phyloP scores from a whole-genome alignment of 495 filamentous ascomycete species.

The Xylaria venustula region DNA sequence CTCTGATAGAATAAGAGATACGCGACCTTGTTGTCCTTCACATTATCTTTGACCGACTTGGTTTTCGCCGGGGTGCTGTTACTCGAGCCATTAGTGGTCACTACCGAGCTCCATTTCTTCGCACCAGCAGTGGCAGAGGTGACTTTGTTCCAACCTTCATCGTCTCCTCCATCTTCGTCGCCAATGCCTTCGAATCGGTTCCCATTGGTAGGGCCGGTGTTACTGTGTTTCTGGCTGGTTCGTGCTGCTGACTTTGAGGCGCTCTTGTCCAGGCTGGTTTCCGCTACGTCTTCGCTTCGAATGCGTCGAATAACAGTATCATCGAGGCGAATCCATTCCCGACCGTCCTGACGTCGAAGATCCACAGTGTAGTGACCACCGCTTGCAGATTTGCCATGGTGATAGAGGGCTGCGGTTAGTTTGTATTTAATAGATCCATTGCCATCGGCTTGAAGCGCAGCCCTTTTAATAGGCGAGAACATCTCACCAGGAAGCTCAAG shows the following conservation, averaged over 20 bases:
- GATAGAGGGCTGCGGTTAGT: slow-evolving; percentile 90
- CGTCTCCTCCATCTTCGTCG: slow-evolving; percentile 66
- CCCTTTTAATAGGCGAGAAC: slow-evolving; percentile 74
- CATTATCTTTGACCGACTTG: slow-evolving; percentile 66
- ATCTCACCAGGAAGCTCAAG: slow-evolving; percentile 92
- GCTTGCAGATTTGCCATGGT: slow-evolving; percentile 93
- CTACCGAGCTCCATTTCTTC: slow-evolving; percentile 66
- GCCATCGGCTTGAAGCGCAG: slow-evolving; percentile 58
- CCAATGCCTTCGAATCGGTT: slow-evolving; percentile 71
- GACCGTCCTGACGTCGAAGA: slow-evolving; percentile 86
- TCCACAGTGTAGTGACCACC: slow-evolving; percentile 97
- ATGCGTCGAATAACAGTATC: slow-evolving; percentile 89
- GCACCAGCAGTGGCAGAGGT: slow-evolving; percentile 57
- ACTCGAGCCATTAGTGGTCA: slow-evolving; percentile 52
- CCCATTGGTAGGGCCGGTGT: slow-evolving; percentile 24
- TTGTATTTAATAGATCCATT: slow-evolving; percentile 71
- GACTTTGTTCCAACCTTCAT: slow-evolving; percentile 84
- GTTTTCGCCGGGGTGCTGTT: slow-evolving; percentile 38
- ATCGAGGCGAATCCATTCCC: slow-evolving; percentile 93
- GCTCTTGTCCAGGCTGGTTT: slow-evolving; percentile 78
- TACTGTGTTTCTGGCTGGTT: slow-evolving; percentile 40
- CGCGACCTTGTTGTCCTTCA: slow-evolving; percentile 92
- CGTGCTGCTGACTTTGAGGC: slow-evolving; percentile 59
- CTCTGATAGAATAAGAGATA: slow-evolving; percentile 95
- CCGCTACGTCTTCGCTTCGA: slow-evolving; percentile 84